Base-by-base conservation (phyloP, 768 basidiomycete species). In the Lactarius indigo region DNA sequence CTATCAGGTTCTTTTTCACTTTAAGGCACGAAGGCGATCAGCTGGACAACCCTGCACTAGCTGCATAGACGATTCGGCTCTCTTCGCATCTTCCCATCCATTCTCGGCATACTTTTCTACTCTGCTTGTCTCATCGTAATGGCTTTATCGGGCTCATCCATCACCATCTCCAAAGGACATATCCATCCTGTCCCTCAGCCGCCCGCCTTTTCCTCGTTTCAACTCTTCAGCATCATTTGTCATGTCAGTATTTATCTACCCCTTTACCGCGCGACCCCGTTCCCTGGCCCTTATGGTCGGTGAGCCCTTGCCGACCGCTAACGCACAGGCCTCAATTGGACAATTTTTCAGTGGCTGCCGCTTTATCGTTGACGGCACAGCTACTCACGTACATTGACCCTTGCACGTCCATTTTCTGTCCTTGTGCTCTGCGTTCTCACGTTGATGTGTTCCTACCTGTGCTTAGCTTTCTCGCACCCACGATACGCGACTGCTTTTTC, bases 121-220 rank as follows among this genome's bases (percentile, higher is more conserved):
- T 72, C 67, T 68, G 71, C 72, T 72, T 68, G 70, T 64, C 61
- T 65, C 56, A 73, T 64, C 72, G 59, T 69, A 64, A 71, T 72
- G 69, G 64, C 68, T 70, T 52, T 71, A 69, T 69, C 62, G 59
- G 66, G 67, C 71, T 70, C 57, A 66, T 67, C 69, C 70, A 69
- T 58, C 69, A 65, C 52, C 39, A 65, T 37, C 28, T 55, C 71
- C 69, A 47, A 65, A 83, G 75, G 85, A 86, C 85, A 82, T 85
- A 85, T 86, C 82, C 84, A 84, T 85, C 83, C 84, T 79, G 85
- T 86, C 84, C 76, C 69, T 74, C 73, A 78, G 78, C 81, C 78
- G 77, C 75, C 76, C 73, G 61, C 75, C 74, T 73, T 69, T 71
- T 71, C 73, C 73, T 72, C 66, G 68, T 74, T 70, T 69, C 70